A percentile compares a stretch with the other conserved stretches of the same genome.
Conservation (phyloP, 441 rosid genomes). For the Oxalis stricta region DNA sequence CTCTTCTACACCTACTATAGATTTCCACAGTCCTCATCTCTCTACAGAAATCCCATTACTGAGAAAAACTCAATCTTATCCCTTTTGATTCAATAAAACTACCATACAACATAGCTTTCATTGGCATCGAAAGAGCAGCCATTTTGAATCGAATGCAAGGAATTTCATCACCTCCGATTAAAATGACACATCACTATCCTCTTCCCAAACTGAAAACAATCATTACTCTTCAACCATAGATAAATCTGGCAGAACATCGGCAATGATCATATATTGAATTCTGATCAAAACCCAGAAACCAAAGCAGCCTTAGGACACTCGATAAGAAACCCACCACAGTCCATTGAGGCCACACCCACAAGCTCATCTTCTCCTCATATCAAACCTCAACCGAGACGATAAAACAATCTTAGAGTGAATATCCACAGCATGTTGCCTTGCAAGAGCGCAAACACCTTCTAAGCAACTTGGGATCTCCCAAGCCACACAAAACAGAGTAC, state of each 20-base stretch:
- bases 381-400: constrained; percentile 50
- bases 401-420: constrained; percentile 49
- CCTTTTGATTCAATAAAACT: constrained; percentile 38
- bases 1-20: constrained; percentile 38
- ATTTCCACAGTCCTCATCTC: constrained; percentile 39
- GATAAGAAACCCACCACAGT: constrained; percentile 39
- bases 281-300: constrained; percentile 28
- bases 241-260: constrained; percentile 17
- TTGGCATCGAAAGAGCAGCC: constrained; percentile 44
- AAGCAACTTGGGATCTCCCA: constrained; percentile 45
- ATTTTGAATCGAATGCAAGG: constrained; percentile 36
- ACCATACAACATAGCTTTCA: constrained; percentile 54
- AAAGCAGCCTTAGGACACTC: constrained; percentile 55
- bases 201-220: constrained; percentile 23
- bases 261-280: constrained; percentile 31
- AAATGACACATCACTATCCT: constrained; percentile 30
- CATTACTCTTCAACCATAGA: constrained; percentile 8
- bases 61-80: constrained; percentile 42
- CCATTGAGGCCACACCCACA: constrained; percentile 38
- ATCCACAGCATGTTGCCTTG: constrained; percentile 43
- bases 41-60: constrained; percentile 31
- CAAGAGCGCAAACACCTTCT: constrained; percentile 41
- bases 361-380: constrained; percentile 60
- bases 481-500: constrained; percentile 26
- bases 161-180: constrained; percentile 36